Base-by-base conservation (phyloP, 23 red algal genomes). In the Pyropia yezoensis region DNA sequence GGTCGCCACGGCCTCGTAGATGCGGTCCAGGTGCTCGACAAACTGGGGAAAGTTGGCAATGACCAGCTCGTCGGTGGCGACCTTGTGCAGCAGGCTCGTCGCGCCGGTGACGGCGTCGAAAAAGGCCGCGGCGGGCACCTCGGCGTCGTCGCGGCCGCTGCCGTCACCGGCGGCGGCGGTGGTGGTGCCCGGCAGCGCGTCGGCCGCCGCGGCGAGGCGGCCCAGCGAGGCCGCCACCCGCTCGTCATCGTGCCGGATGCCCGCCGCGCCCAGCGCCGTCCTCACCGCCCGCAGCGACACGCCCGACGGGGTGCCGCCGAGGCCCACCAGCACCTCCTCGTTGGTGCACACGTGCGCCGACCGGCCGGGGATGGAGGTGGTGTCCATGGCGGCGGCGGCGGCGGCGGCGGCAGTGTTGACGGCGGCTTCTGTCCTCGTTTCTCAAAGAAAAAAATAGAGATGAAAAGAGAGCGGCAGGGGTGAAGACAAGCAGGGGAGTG, bases 61-160 rank as follows among this genome's bases (percentile, higher is more conserved):
- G 26, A 27, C 59, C 61, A 78, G 57, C 45, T 78, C 74, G 25
- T 27, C 66, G 1, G 74, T 66, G 0, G 74, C 74, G 25, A 78
- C 53, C 21, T 63, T 61, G 55, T 78, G 74, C 3, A 78, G 61
- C 32, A 78, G 57, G 14, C 49, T 78, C 54, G 66, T 47, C 39
- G 39, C 39, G 11, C 11, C 39, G 25, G 55, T 78, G 65, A 50
- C 51, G 59, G 5, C 19, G 12, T 14, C 11, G 11, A 72, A 51
- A 19, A 72, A 72, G 13, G 57, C 34, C 6, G 22, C 14, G 3
- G 21, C 51, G 20, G 68, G 12, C 28, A 72, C 54, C 7, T 58
- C 19, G 1, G 14, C 28, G 20, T 72, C 68, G 14, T 34, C 25
- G 6, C 59, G 28, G 12, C 39, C 12, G 7, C 39, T 8, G 9